Evolutionary conservation across 1,284 basidiomycete species (phyloP), one percentile per base, ranked within the genome.

Genomic region (Ustilago shanxiensis): DNA sequence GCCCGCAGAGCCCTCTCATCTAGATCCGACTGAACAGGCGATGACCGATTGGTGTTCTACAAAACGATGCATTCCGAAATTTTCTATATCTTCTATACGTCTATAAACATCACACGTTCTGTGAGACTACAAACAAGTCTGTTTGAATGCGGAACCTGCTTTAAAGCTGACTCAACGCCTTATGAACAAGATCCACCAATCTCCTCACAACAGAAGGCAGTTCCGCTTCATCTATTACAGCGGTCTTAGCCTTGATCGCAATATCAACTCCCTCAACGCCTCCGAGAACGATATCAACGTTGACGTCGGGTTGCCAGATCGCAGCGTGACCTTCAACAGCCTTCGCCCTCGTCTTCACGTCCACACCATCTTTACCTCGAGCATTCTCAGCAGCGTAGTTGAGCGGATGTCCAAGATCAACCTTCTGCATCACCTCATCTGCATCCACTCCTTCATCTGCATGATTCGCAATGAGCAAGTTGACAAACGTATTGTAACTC

Each of bases 401-500:
- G 58, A 71, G 66, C 51, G 73, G 73, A 33, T 67, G 53, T 2
- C 68, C 73, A 3, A 76, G 55, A 11, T 72, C 65, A 5, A 76
- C 14, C 2, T 16, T n/a, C 28, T 68, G 28, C 65, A 65, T 14
- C 2, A 41, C 41, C 1, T 10, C n/a, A 13, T 37, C 35, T 6
- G 13, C 41, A 13, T 55, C 54, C n/a, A 18, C 49, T n/a, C 9
- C 16, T 16, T 50, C 50, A n/a, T 54, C 53, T 14, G 60, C 62
- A 2, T 70, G 29, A 8, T 65, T 14, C 29, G 14, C 45, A 31
- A 77, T 41, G 14, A 76, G 50, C 13, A 81, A n/a, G 33, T 82
- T 82, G 52, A 82, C 52, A 28, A 63, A 47, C 4, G 77, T 72
- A 24, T 82, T 79, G 62, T 69, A 80, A 47, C 60, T 60, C 31